Conservation (phyloP, 306 rosid species). For the Glycine latifolia region DNA sequence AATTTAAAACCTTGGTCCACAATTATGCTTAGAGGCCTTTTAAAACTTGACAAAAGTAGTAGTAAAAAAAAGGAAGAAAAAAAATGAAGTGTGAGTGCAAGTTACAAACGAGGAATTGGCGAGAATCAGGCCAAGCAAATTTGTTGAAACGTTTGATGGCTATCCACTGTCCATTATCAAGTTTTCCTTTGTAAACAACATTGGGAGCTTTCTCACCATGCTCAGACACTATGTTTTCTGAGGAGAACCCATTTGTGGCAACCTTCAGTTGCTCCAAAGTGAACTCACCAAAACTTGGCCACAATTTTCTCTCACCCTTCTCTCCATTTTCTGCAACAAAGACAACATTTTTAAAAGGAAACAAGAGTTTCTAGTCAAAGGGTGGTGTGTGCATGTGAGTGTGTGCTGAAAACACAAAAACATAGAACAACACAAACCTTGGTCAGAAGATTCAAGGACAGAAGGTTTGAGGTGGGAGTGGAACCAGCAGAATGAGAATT, state of each 20-base stretch:
- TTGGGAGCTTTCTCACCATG: constrained; percentile 97
- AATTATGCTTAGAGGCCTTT: neutral
- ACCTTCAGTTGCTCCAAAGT: constrained; percentile 73
- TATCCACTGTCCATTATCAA: constrained; percentile 65
- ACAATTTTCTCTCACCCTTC: constrained; percentile 57
- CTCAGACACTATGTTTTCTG: constrained; percentile 89
- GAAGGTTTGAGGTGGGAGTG: constrained; percentile 80
- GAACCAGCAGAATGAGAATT: constrained; percentile 90
- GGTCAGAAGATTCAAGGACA: constrained; percentile 81
- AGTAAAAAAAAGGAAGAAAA: neutral
- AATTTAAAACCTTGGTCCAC: neutral
- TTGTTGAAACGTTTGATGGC: constrained; percentile 96
- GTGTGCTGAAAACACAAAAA: neutral
- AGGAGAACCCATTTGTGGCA: constrained; percentile 73
- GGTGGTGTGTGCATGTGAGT: too few relatives aligned
- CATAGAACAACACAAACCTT: constrained; percentile 54
- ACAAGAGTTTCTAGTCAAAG: too few relatives aligned
- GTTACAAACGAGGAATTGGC: constrained; percentile 86
- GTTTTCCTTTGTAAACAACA: constrained; percentile 83
- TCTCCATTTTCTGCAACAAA: constrained; percentile 77
- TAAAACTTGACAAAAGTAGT: neutral
- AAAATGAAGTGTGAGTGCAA: constrained; percentile 13
- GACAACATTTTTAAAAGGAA: constrained; percentile 3
- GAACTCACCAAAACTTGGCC: constrained; percentile 79
- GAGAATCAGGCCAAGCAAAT: constrained; percentile 93